Percentiles rank a stretch among this genome's conserved stretches.
Conservation (phyloP, 2,329 filamentous ascomycete genomes). For the Ambrosiella xylebori region DNA sequence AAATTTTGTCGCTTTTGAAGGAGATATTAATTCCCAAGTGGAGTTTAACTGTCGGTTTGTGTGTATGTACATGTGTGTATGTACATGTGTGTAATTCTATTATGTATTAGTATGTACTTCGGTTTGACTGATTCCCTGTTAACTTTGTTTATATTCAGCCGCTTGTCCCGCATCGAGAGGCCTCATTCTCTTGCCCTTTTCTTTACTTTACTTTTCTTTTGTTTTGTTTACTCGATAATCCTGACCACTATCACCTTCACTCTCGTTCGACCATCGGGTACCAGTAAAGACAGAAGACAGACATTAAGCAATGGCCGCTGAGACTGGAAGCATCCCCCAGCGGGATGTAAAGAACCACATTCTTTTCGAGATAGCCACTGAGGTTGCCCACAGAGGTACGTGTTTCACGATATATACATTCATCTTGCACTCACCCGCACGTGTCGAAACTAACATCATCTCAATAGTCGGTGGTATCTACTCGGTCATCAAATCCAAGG, state of each 20-base stretch:
- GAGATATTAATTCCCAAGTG: background rate
- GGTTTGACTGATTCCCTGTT: background rate
- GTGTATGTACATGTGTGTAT: too few relatives aligned
- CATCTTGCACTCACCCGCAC: background rate
- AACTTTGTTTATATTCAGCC: background rate
- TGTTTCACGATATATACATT: conserved; percentile 8
- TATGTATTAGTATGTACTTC: too few relatives aligned
- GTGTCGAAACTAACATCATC: background rate
- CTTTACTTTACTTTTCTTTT: background rate
- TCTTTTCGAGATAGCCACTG: conserved; percentile 91
- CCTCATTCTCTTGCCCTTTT: background rate
- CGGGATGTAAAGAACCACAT: conserved; percentile 86
- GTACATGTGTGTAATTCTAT: too few relatives aligned
- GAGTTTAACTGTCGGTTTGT: background rate
- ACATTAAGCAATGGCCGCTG: conserved; percentile 11
- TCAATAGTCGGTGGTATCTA: conserved; percentile 84
- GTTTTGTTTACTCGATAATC: background rate
- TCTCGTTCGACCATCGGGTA: background rate
- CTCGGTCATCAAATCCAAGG: conserved; percentile 97
- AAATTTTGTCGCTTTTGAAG: background rate
- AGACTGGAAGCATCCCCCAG: conserved; percentile 26
- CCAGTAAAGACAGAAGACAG: background rate
- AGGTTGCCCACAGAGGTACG: conserved; percentile 88
- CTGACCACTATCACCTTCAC: background rate
- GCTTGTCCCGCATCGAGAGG: background rate